Percentiles rank a stretch among this genome's conserved stretches.
Conservation (phyloP, 2,329 filamentous ascomycete species). For the Talaromyces sp. region DNA sequence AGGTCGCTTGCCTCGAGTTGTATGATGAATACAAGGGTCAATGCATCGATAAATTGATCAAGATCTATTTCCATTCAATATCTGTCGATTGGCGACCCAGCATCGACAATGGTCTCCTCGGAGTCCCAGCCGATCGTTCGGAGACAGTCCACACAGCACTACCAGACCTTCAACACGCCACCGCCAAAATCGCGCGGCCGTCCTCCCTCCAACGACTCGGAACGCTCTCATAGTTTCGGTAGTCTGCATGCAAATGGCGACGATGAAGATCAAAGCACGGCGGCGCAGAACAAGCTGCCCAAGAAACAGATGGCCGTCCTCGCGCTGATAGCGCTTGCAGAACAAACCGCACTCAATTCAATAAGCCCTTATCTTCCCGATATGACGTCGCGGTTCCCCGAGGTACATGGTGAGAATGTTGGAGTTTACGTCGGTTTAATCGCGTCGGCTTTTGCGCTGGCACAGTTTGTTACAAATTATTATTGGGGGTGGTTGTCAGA, state of each 20-base stretch:
- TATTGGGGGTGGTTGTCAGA: slow-evolving; percentile 86
- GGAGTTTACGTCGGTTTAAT: slow-evolving; percentile 88
- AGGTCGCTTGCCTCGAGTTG: neutral
- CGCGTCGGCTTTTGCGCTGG: slow-evolving; percentile 85
- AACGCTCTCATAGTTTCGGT: slow-evolving; percentile 32
- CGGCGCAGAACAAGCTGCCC: slow-evolving; percentile 54
- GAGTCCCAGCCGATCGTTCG: slow-evolving; percentile 33
- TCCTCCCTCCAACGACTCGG: slow-evolving; percentile 42
- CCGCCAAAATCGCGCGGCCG: slow-evolving; percentile 46
- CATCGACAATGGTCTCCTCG: slow-evolving; percentile 27
- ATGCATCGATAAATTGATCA: neutral
- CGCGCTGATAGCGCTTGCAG: slow-evolving; percentile 82
- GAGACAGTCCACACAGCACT: slow-evolving; percentile 45
- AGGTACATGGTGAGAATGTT: slow-evolving; percentile 66
- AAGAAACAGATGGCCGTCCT: slow-evolving; percentile 77
- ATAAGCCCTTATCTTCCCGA: slow-evolving; percentile 92
- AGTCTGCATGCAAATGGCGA: slow-evolving; percentile 1
- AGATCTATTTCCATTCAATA: neutral
- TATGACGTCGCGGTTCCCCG: slow-evolving; percentile 84
- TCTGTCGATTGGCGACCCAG: neutral
- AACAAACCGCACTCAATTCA: slow-evolving; percentile 95
- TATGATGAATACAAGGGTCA: neutral
- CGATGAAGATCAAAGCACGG: slow-evolving; percentile 18
- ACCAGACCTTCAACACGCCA: slow-evolving; percentile 49
- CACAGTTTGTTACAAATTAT: slow-evolving; percentile 89